Percentiles rank a stretch among this genome's conserved stretches.
Evolutionary conservation across 164 flowering plant species (phyloP).

Genomic region (Berberis vulgaris): DNA sequence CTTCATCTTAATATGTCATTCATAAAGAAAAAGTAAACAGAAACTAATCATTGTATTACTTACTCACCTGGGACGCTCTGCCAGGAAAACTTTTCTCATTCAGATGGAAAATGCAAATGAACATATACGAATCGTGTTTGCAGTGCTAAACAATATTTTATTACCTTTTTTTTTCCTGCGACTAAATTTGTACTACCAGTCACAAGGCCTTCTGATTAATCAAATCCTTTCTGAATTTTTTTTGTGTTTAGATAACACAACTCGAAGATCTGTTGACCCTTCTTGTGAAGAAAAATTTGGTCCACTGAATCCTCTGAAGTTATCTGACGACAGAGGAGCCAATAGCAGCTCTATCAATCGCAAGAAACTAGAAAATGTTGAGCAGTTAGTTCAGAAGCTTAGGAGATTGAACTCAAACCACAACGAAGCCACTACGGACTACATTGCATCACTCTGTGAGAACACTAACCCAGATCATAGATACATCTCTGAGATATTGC

Average conservation of each 20-base stretch:
- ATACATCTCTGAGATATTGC: conserved; percentile 60
- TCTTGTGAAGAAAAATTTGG: conserved; percentile 29
- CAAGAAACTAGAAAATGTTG: conserved; percentile 33
- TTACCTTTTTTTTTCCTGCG: too few relatives aligned
- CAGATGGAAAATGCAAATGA: too few relatives aligned
- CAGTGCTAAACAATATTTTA: too few relatives aligned
- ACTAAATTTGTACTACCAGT: too few relatives aligned
- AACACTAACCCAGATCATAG: conserved; percentile 40
- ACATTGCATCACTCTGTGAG: conserved; percentile 25
- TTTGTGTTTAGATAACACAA: background rate
- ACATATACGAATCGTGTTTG: too few relatives aligned
- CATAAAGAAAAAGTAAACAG: too few relatives aligned
- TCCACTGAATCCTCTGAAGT: conserved; percentile 9
- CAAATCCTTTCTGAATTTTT: background rate
- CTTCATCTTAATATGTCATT: too few relatives aligned
- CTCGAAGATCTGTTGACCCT: conserved; percentile 18
- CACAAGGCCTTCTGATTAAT: background rate
- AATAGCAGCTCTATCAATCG: conserved; percentile 21
- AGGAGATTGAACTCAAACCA: conserved; percentile 21
- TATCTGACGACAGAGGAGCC: conserved; percentile 6
- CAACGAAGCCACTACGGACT: conserved; percentile 24
- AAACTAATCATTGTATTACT: too few relatives aligned
- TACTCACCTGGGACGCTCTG: too few relatives aligned
- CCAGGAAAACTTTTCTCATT: too few relatives aligned
- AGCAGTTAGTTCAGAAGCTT: conserved; percentile 36